These are phyloP conservation scores for Rhizopus arrhizus DNA, from an alignment of 371 early-diverging fungal species.

Conservation along the genomic window DNA sequence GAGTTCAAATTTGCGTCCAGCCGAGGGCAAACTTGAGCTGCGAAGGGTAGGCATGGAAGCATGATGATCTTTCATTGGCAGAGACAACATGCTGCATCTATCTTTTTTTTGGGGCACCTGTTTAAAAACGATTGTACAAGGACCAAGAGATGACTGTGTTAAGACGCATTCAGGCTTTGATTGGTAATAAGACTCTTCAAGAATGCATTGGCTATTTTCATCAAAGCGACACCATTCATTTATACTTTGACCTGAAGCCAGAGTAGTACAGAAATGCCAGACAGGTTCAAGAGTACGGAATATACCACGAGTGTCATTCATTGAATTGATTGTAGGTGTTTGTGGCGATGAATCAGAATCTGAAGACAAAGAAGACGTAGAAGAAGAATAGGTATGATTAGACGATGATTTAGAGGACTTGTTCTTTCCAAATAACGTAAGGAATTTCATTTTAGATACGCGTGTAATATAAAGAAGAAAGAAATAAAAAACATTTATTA, in stretches of 20 bases:
- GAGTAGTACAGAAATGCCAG: slow-evolving; percentile 35
- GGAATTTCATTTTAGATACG: slow-evolving; percentile 11
- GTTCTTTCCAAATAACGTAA: slow-evolving; percentile 21
- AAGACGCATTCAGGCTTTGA: slow-evolving; percentile 23
- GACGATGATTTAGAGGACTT: slow-evolving; percentile 12
- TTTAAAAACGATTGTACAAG: slow-evolving; percentile 27
- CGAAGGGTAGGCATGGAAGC: slow-evolving; percentile 30
- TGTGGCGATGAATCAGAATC: slow-evolving; percentile 22
- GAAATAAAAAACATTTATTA: slow-evolving; percentile 1
- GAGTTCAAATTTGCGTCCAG: slow-evolving; percentile 20
- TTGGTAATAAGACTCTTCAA: slow-evolving; percentile 24
- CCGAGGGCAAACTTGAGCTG: background rate
- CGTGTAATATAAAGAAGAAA: background rate
- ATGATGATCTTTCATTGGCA: slow-evolving; percentile 13
- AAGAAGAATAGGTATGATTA: slow-evolving; percentile 12
- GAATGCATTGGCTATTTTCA: slow-evolving; percentile 23
- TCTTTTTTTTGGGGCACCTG: slow-evolving; percentile 7
- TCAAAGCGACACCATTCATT: slow-evolving; percentile 40
- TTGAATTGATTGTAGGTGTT: slow-evolving; percentile 30
- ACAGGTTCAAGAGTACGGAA: slow-evolving; percentile 50
- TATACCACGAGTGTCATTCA: slow-evolving; percentile 40
- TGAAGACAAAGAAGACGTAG: slow-evolving; percentile 33
- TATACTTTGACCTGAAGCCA: slow-evolving; percentile 9
- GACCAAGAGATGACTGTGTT: slow-evolving; percentile 17
- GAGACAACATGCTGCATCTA: slow-evolving; percentile 16